phyloP scores from a whole-genome alignment of 805 yeast species.

The Trichomonascus vanleenenianus region DNA sequence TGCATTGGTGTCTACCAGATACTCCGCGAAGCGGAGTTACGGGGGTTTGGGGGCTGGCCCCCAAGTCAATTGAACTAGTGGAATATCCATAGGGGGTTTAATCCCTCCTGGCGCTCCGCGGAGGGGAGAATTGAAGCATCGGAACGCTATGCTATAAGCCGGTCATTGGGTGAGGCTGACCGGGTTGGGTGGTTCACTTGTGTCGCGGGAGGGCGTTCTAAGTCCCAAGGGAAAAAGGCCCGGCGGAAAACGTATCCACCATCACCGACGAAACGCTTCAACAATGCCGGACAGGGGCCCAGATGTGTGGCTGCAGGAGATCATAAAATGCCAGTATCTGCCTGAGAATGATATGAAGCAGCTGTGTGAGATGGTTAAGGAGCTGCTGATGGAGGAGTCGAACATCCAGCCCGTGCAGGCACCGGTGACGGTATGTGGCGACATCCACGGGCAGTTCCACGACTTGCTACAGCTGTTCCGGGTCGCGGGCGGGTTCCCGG shows the following conservation, averaged over 20 bases:
- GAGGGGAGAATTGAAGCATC: too few relatives aligned
- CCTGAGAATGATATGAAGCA: conserved; percentile 94
- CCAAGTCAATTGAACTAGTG: too few relatives aligned
- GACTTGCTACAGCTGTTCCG: conserved; percentile 85
- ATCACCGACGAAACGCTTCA: not conserved
- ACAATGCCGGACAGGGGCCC: conserved; percentile 50
- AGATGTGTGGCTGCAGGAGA: conserved; percentile 92
- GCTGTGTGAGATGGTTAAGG: conserved; percentile 91
- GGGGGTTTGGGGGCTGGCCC: too few relatives aligned
- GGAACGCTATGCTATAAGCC: too few relatives aligned
- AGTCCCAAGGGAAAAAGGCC: too few relatives aligned
- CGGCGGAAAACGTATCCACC: not conserved
- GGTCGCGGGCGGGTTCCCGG: conserved; percentile 88
- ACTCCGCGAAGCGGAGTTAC: too few relatives aligned
- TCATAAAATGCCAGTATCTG: conserved; percentile 79
- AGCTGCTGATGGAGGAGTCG: conserved; percentile 89
- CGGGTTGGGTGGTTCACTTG: too few relatives aligned
- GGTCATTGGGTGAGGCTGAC: too few relatives aligned
- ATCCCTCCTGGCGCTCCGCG: too few relatives aligned
- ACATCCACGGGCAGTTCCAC: conserved; percentile 97
- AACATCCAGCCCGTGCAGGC: conserved; percentile 89
- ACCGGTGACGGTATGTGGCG: conserved; percentile 93
- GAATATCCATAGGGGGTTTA: too few relatives aligned
- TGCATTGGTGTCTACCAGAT: not conserved
- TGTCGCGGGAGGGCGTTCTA: too few relatives aligned